These are phyloP conservation scores for Sphaerosporella brunnea DNA, from an alignment of 495 filamentous ascomycete species.

Conservation along the genomic window DNA sequence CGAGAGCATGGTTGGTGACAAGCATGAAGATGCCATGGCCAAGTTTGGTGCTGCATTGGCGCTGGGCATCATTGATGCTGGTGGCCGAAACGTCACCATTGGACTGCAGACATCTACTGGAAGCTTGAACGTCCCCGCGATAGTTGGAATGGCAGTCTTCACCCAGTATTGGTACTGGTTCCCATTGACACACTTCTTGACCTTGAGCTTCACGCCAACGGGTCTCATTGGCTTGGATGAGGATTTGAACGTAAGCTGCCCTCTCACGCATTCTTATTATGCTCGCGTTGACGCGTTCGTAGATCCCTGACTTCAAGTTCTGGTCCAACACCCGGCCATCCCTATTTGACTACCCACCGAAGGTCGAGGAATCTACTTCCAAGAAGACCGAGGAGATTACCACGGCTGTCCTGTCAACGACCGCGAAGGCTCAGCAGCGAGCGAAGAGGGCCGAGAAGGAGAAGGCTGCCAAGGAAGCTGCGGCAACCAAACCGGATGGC, in stretches of 20 bases:
- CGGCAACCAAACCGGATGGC: conserved; percentile 39
- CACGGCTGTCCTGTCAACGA: conserved; percentile 90
- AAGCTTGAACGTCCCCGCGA: conserved; percentile 92
- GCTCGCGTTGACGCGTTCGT: conserved; percentile 6
- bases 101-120: conserved; percentile 93
- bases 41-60: conserved; percentile 93
- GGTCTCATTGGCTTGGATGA: conserved; percentile 87
- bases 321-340: conserved; percentile 86
- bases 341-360: conserved; percentile 93
- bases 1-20: conserved; percentile 78
- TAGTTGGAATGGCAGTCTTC: conserved; percentile 95
- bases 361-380: conserved; percentile 83
- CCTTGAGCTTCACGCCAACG: conserved; percentile 81
- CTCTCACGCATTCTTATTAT: not conserved
- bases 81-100: conserved; percentile 95
- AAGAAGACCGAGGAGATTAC: conserved; percentile 88
- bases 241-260: conserved; percentile 41
- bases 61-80: conserved; percentile 93
- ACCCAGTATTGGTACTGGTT: conserved; percentile 99
- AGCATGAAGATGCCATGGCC: conserved; percentile 98
- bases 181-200: conserved; percentile 93
- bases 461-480: conserved; percentile 40
- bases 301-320: conserved; percentile 91
- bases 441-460: conserved; percentile 52
- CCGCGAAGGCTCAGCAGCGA: conserved; percentile 86